Evolutionary conservation across 257 asterid species (phyloP), one percentile per base, ranked within the genome.

Genomic region (Handroanthus guayacan): DNA sequence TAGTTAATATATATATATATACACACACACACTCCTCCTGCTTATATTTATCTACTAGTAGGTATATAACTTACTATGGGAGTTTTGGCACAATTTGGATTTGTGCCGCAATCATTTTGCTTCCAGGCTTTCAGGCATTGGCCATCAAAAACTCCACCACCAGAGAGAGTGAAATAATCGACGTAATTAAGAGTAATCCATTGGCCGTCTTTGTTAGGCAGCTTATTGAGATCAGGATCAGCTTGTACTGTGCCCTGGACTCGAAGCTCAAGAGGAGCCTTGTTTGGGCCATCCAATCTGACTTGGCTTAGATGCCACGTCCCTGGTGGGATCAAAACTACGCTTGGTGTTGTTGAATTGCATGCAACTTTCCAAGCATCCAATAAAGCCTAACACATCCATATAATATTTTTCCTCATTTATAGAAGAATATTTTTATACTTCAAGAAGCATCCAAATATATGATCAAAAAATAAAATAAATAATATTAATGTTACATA

Each of bases 101-200:
- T 72, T 2, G 13, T 58, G 65, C 72, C 7, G 79, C 96, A 87
- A 55, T 85, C 92, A 25, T 90, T 86, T 64, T 9, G 4, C 16
- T n/a, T 71, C 94, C 92, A 90, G 0, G 86, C 86, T 13, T 18
- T 3, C 6, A 64, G n/a, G 6, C 92, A 90, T 60, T 57, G 77
- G 39, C 94, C 94, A 43, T 87, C 89, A 11, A 87, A 67, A 5
- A 77, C 66, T 41, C 45, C 45, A 4, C 94, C 92, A 1, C 75
- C 95, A 2, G 81, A 77, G 54, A 90, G 56, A 18, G 89, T 84
- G 45, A 90, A 74, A 16, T 18, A 7, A 37, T 82, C 75, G 12
- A 87, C 62, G 12, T 87, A 76, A 2, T 81, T 61, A 12, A 89
- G 2, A 2, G 87, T 82, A 5, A 89, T 7, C 94, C 94, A 90